Conservation (phyloP, 306 rosid species). For the Gleditsia sinensis region DNA sequence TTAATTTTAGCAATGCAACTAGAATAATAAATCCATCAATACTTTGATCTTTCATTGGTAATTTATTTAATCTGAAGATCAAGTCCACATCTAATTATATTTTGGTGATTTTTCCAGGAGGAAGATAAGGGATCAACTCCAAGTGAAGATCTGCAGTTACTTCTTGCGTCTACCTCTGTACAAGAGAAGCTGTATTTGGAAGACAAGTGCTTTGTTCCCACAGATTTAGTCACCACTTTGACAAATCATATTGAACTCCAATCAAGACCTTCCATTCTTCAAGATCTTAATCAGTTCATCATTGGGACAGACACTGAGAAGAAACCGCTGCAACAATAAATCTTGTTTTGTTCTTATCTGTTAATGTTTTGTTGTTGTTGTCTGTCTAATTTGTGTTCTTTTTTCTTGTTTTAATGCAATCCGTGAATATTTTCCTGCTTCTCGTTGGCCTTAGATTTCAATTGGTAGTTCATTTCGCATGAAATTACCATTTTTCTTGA, state of each 20-base stretch:
- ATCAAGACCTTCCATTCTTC: constrained; percentile 45
- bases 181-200: constrained; percentile 75
- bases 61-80: neutral
- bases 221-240: constrained; percentile 44
- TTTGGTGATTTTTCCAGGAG: constrained; percentile 23
- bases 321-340: constrained; percentile 16
- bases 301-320: constrained; percentile 26
- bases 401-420: neutral
- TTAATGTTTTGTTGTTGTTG: neutral
- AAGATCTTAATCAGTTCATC: constrained; percentile 38
- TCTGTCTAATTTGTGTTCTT: neutral
- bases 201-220: constrained; percentile 67
- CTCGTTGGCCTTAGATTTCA: constrained; percentile 22
- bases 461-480: constrained; percentile 17
- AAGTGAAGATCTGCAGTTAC: constrained; percentile 37
- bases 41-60: neutral
- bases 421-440: neutral
- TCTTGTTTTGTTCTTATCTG: neutral
- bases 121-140: constrained; percentile 31
- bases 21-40: too few species aligned
- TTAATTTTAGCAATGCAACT: too few species aligned
- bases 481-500: neutral
- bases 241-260: constrained; percentile 34
- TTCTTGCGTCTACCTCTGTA: constrained; percentile 50
- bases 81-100: too few species aligned